A percentile compares a stretch with the other conserved stretches of the same genome.
Evolutionary conservation across 108 stramenopile species (phyloP).

Genomic region (Pseudonitzschia delicatissima): DNA sequence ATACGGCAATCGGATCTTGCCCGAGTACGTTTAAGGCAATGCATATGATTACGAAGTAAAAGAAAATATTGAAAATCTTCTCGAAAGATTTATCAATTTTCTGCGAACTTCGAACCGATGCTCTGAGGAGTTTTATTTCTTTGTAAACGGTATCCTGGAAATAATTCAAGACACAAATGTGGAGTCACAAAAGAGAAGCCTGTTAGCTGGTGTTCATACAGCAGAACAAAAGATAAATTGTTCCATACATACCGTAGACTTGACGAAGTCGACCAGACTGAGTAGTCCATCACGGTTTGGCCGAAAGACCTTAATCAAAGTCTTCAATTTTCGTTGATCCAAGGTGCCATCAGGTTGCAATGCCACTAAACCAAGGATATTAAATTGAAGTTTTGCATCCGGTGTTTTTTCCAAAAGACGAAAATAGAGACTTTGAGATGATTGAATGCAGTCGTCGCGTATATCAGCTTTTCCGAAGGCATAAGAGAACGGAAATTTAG

Average conservation of each 20-base stretch:
- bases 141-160: constrained; percentile 61
- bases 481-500: constrained; percentile 46
- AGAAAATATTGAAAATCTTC: constrained; percentile 49
- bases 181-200: too few species aligned
- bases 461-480: constrained; percentile 58
- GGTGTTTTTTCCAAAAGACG: constrained; percentile 15
- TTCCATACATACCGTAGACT: constrained; percentile 20
- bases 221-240: not conserved
- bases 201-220: too few species aligned
- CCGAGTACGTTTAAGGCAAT: constrained; percentile 33
- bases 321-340: constrained; percentile 39
- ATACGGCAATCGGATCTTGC: constrained; percentile 8
- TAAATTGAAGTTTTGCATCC: constrained; percentile 39
- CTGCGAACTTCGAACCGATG: constrained; percentile 55
- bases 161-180: constrained; percentile 16
- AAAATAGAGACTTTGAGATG: constrained; percentile 52
- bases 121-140: constrained; percentile 57
- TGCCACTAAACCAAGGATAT: constrained; percentile 45
- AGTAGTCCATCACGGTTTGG: constrained; percentile 59
- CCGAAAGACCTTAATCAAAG: constrained; percentile 54
- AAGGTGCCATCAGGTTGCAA: constrained; percentile 37
- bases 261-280: constrained; percentile 62
- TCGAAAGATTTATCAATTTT: constrained; percentile 68
- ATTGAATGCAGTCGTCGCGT: constrained; percentile 56
- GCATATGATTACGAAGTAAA: constrained; percentile 39